Evolutionary conservation across 2,329 filamentous ascomycete genomes (phyloP).

Genomic region (Aureobasidium zeae): DNA sequence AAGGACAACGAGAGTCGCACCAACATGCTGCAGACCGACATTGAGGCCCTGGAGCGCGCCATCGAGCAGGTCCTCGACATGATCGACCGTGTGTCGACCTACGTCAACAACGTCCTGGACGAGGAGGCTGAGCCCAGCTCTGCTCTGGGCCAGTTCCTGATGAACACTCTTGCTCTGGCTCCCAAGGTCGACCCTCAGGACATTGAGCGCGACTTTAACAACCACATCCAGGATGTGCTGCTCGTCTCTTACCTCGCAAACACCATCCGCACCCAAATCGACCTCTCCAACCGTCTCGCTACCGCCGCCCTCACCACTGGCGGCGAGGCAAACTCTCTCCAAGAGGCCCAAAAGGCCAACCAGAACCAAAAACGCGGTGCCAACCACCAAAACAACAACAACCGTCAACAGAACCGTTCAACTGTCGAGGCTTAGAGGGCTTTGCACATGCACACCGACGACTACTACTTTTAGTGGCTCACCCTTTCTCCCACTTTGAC

Average conservation of each 20-base stretch:
- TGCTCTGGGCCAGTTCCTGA: constrained; percentile 85
- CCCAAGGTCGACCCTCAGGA: constrained; percentile 87
- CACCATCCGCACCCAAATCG: constrained; percentile 97
- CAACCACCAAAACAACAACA: constrained; percentile 18
- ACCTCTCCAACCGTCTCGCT: constrained; percentile 88
- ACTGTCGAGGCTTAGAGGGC: constrained; percentile 17
- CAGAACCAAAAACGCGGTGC: constrained; percentile 18
- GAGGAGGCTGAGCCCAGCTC: constrained; percentile 86
- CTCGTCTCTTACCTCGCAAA: constrained; percentile 98
- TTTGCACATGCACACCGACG: not conserved
- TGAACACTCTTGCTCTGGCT: constrained; percentile 84
- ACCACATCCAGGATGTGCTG: constrained; percentile 97
- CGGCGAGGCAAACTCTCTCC: constrained; percentile 23
- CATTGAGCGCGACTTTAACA: constrained; percentile 98
- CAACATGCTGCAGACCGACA: constrained; percentile 69
- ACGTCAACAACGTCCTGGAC: constrained; percentile 87
- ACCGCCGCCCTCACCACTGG: constrained; percentile 47
- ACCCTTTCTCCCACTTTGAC: constrained; percentile 4
- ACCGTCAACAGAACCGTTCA: constrained; percentile 17
- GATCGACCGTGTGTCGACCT: constrained; percentile 83
- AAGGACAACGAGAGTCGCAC: constrained; percentile 68
- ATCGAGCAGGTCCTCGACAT: constrained; percentile 82
- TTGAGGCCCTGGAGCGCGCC: constrained; percentile 77
- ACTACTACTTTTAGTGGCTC: not conserved
- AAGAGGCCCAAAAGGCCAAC: constrained; percentile 17